These are phyloP conservation scores for Ceratocystis variospora DNA, from an alignment of 2,329 filamentous ascomycete genomes.

Conservation along the genomic window DNA sequence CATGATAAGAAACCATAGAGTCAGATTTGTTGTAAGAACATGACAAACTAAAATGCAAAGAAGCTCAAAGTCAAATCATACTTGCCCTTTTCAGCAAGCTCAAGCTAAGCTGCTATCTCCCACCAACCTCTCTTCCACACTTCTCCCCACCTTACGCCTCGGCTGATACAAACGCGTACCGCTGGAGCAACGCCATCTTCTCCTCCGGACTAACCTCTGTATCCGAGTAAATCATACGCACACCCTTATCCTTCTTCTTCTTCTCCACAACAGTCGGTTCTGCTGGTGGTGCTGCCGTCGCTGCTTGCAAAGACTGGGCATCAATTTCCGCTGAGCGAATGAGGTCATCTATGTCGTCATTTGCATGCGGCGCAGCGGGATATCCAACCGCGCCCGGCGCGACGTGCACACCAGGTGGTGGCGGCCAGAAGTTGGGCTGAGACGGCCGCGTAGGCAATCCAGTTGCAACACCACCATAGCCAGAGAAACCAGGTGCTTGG, in stretches of 20 bases:
- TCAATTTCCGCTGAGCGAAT: constrained; percentile 52
- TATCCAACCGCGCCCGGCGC: constrained; percentile 25
- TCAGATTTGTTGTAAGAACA: neutral
- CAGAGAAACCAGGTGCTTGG: constrained; percentile 14
- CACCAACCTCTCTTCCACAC: neutral
- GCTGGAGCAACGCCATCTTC: constrained; percentile 65
- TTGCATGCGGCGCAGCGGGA: constrained; percentile 24
- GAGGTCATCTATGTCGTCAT: constrained; percentile 51
- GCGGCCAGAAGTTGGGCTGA: constrained; percentile 15
- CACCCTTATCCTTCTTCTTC: constrained; percentile 54
- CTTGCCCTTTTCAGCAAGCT: neutral
- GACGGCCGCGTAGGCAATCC: constrained; percentile 34
- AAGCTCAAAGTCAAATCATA: constrained; percentile 7
- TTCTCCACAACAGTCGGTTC: constrained; percentile 35
- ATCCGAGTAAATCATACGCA: constrained; percentile 68
- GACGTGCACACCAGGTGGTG: neutral
- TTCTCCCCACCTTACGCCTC: constrained; percentile 13
- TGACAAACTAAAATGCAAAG: constrained; percentile 8
- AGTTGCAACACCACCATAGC: constrained; percentile 25
- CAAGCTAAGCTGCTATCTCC: neutral
- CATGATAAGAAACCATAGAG: neutral
- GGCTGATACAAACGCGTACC: constrained; percentile 50
- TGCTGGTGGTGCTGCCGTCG: constrained; percentile 23
- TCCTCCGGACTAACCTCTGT: constrained; percentile 73
- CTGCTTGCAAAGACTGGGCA: constrained; percentile 30